Base-by-base conservation (phyloP, 1,284 basidiomycete species). In the Ustilago hordei region DNA sequence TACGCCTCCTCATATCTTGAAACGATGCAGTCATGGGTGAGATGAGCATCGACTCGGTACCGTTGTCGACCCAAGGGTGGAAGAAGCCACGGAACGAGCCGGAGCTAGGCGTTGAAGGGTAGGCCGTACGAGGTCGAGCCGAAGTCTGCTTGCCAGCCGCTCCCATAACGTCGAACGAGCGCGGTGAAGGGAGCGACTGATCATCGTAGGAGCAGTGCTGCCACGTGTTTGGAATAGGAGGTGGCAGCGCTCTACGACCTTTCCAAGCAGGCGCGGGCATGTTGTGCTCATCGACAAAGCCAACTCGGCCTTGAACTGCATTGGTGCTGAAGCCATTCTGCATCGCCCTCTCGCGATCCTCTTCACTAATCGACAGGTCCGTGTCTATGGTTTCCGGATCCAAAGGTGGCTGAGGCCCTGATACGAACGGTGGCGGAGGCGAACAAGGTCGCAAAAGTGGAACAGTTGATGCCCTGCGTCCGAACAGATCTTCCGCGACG, bases 181-280 rank as follows among this genome's bases (percentile, higher is more conserved):
- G 67, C 12, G 74, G 69, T 43, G 74, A 76, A 28, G 74, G 74
- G 15, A 76, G 74, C 47, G 56, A 60, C 38, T 68, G 69, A 48
- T 77, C 74, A 48, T 77, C 74, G 39, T 61, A 72, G 19, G 69
- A 66, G 56, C 57, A 50, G n/a, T 54, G 36, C 38, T 76, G 68
- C 73, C 73, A 76, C 32, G 73, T 71, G 52, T 71, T 64, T n/a
- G 55, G 47, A 31, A 76, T 70, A 2, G 73, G 73, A 34, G 68
- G 55, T 19, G 72, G 73, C 19, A 57, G 61, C 15, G 68, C 19
- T 43, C 47, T 50, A 8, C 64, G 56, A 17, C 60, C 54, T n/a
- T 60, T 72, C 60, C 64, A 72, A 8, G 54, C n/a, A 6, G 70
- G 70, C 7, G 70, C 70, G 9, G 70, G 70, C 70, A 72, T 72